These are phyloP conservation scores for Taiozyma onychis DNA, from an alignment of 1,139 yeast species.

Conservation along the genomic window DNA sequence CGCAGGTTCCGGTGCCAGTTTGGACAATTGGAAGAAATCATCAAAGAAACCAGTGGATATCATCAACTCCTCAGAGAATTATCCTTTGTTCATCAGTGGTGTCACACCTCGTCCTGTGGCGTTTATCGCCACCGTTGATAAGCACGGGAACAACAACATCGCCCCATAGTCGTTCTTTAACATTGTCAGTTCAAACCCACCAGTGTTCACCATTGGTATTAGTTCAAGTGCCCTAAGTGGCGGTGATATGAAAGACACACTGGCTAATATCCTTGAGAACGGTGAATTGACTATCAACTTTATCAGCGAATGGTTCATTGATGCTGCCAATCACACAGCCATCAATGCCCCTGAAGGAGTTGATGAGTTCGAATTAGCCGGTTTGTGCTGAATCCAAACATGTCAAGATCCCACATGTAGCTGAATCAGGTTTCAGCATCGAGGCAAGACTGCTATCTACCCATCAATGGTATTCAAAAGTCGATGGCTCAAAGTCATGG, in stretches of 20 bases:
- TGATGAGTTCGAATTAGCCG: constrained; percentile 53
- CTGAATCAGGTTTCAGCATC: constrained; percentile 52
- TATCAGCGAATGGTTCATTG: constrained; percentile 56
- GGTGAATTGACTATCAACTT: constrained; percentile 50
- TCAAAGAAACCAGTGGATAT: constrained; percentile 46
- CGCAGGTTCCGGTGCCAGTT: constrained; percentile 44
- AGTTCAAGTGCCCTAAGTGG: constrained; percentile 19
- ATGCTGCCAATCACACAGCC: constrained; percentile 52
- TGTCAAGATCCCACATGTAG: constrained; percentile 54
- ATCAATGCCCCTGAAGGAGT: constrained; percentile 42
- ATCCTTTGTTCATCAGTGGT: constrained; percentile 43
- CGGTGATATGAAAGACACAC: constrained; percentile 43
- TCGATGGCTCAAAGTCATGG: constrained; percentile 33
- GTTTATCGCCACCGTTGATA: constrained; percentile 41
- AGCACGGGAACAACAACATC: constrained; percentile 42
- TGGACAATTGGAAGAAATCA: constrained; percentile 38
- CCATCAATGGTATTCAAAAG: constrained; percentile 41
- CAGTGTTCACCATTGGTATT: constrained; percentile 47
- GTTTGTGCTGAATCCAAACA: constrained; percentile 36
- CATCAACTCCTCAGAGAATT: constrained; percentile 32
- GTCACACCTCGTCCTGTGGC: constrained; percentile 56
- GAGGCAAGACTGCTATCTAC: constrained; percentile 44
- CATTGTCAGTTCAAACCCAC: constrained; percentile 48
- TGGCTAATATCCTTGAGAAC: constrained; percentile 41
- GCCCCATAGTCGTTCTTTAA: constrained; percentile 56